Conservation (phyloP, 305 asterid genomes). For the Petunia hybrid region DNA sequence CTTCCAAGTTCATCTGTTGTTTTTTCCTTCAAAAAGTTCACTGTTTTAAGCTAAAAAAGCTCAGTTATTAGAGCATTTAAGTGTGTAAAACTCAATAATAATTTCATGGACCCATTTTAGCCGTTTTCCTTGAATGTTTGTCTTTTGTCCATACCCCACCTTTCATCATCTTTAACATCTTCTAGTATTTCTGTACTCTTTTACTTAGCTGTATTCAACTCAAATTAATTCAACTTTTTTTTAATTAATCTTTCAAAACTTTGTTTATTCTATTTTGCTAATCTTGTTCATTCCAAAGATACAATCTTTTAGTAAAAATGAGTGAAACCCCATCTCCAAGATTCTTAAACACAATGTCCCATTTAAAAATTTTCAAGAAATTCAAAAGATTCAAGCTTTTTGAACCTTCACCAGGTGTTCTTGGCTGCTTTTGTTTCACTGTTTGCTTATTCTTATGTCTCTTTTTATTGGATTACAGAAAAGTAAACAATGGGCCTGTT, state of each 20-base stretch:
- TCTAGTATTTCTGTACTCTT: neutral
- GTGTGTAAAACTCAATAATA: neutral
- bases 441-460: conserved; percentile 57
- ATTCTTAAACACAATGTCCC: conserved; percentile 39
- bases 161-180: conserved; percentile 1
- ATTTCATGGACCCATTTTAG: conserved; percentile 12
- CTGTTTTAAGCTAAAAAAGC: neutral
- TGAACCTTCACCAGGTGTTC: conserved; percentile 54
- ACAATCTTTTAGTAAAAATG: conserved; percentile 39
- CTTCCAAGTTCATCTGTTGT: neutral
- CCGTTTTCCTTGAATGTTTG: conserved; percentile 8
- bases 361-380: conserved; percentile 63
- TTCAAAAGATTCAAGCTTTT: conserved; percentile 60
- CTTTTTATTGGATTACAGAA: conserved; percentile 64
- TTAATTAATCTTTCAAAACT: neutral
- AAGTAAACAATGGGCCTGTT: conserved; percentile 37
- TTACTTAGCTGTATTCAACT: conserved; percentile 29
- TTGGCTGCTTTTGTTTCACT: conserved; percentile 68
- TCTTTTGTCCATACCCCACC: conserved; percentile 24
- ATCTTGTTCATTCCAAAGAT: neutral
- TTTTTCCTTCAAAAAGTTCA: neutral
- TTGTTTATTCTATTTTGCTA: neutral
- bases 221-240: neutral
- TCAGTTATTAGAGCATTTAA: neutral
- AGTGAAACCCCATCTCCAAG: conserved; percentile 43